Evolutionary conservation across 2,329 filamentous ascomycete species (phyloP), one percentile per base, ranked within the genome.

Genomic region (Ceratocystis ficicola): DNA sequence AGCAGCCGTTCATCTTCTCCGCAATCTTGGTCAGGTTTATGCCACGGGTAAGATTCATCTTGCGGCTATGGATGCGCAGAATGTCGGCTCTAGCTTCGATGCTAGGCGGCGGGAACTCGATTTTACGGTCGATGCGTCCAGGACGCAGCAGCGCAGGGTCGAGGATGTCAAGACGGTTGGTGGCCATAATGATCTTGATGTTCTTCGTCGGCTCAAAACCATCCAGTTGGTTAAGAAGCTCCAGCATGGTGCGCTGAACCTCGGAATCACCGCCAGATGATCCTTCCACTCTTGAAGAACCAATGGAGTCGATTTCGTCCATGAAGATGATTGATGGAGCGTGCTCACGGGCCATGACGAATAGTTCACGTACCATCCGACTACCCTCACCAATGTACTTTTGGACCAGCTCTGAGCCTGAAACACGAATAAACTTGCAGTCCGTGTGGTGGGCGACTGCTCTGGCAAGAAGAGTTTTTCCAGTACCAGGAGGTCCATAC

Each of bases 181-280:
- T 99, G 65, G 94, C 94, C 93, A 99, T 99, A 79, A 99, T 95
- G 76, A 99, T 90, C 78, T 99, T 99, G 85, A 99, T 99, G 78
- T 97, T 97, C 81, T 99, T 99, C 60, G 93, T 97, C 5, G 94
- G 94, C 78, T 97, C 94, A 77, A 99, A 99, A 63, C 94, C 94
- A 74, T 99, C 94, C 68, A 99, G 84, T 80, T 99, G 94, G 79
- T 99, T 99, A 70, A 99, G 85, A 68, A 99, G 81, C 77, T 99
- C 94, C 78, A 99, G 79, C 94, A 99, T 99, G 61, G 94, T 99
- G 73, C 94, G 87, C 79, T 99, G 94, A 64, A 99, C 94, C 77
- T 99, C 94, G 0, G 92, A 96, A 74, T 99, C 94, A 73, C 94
- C 94, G 64, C 92, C 92, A 22, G 90, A 95, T 67, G 89, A 95